Percentiles rank a stretch among this genome's conserved stretches.
Conservation (phyloP, 805 yeast species). For the Ogataea methanolica region DNA sequence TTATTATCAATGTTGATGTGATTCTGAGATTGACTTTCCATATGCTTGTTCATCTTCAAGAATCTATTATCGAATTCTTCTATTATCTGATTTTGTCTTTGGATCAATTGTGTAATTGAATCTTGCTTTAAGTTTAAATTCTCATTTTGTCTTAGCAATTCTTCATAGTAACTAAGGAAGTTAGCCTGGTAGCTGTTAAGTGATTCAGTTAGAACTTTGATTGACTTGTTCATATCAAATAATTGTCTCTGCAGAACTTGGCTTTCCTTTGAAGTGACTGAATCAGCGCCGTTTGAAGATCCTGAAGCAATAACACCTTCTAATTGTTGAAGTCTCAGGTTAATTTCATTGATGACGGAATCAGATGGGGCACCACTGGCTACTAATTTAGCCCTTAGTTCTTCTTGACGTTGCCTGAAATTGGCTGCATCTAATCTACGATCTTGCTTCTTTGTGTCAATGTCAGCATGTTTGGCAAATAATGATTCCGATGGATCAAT, state of each 20-base stretch:
- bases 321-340: slow-evolving; percentile 5
- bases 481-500: slow-evolving; percentile 21
- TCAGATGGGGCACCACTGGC: not conserved
- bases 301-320: not conserved
- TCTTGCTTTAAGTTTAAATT: slow-evolving; percentile 12
- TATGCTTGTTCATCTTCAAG: slow-evolving; percentile 6
- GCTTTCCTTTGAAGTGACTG: slow-evolving; percentile 3
- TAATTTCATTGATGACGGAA: slow-evolving; percentile 2
- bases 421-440: not conserved
- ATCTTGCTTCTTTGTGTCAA: slow-evolving; percentile 31
- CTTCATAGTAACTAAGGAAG: slow-evolving; percentile 4
- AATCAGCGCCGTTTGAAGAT: not conserved
- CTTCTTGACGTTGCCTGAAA: slow-evolving; percentile 17
- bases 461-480: slow-evolving; percentile 20
- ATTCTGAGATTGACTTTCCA: slow-evolving; percentile 19
- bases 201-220: slow-evolving; percentile 11
- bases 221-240: slow-evolving; percentile 16
- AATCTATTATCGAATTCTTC: slow-evolving; percentile 14
- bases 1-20: slow-evolving; percentile 12
- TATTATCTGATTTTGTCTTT: slow-evolving; percentile 14
- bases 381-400: slow-evolving; percentile 12
- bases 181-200: slow-evolving; percentile 2
- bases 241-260: slow-evolving; percentile 17
- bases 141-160: slow-evolving; percentile 7
- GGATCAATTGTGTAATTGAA: slow-evolving; percentile 5